phyloP scores from a whole-genome alignment of 2,329 filamentous ascomycete species.

The Tolypocladium tropicale region DNA sequence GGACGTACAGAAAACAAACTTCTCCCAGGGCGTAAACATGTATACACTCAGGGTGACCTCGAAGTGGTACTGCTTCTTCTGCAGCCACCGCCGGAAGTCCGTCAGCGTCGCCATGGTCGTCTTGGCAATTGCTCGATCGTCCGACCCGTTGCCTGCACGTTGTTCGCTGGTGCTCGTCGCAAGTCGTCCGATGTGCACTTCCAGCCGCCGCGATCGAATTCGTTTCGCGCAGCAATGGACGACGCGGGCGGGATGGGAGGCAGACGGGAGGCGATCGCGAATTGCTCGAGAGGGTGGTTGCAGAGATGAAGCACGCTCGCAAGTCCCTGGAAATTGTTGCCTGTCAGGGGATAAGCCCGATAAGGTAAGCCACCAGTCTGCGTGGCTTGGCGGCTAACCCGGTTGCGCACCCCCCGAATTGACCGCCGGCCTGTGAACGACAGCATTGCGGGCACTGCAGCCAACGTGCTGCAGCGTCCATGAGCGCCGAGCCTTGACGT shows the following conservation, averaged over 20 bases:
- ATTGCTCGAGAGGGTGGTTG: neutral
- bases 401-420: too few relatives aligned
- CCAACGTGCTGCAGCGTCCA: too few relatives aligned
- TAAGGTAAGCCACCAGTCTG: neutral
- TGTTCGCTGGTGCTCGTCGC: neutral
- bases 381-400: too few relatives aligned
- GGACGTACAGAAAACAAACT: constrained; percentile 87
- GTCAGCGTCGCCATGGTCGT: constrained; percentile 28
- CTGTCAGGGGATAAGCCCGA: neutral
- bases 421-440: neutral
- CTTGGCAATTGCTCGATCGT: neutral
- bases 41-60: constrained; percentile 95
- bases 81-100: constrained; percentile 69
- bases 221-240: neutral
- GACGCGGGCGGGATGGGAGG: neutral
- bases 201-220: neutral
- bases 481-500: neutral
- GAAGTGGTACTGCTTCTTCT: constrained; percentile 95
- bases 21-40: constrained; percentile 94
- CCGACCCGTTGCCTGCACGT: neutral
- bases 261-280: neutral
- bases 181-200: neutral
- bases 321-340: neutral
- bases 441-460: neutral
- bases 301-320: neutral